These are phyloP conservation scores for Talaromyces sp. DNA, from an alignment of 2,329 filamentous ascomycete species.

Conservation along the genomic window DNA sequence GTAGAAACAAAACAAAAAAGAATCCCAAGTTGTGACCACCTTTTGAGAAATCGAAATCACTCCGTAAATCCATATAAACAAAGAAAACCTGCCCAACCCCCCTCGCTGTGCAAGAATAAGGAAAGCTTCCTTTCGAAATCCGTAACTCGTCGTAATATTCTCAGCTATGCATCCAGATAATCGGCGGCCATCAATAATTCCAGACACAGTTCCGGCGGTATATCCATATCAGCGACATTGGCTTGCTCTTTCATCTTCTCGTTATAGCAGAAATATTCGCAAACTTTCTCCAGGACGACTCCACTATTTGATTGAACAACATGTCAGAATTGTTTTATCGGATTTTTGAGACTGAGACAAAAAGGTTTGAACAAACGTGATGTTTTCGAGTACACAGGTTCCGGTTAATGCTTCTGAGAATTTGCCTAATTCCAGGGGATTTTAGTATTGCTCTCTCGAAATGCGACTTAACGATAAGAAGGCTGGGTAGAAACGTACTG, in stretches of 20 bases:
- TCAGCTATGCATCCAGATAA: conserved; percentile 50
- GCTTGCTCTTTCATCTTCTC: conserved; percentile 57
- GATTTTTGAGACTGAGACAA: not conserved
- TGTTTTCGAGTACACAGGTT: conserved; percentile 54
- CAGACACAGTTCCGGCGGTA: conserved; percentile 59
- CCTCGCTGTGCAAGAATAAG: not conserved
- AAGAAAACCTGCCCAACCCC: not conserved
- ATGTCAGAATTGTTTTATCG: not conserved
- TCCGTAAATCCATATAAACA: not conserved
- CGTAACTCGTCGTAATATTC: not conserved
- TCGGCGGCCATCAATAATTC: conserved; percentile 64
- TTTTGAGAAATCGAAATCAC: not conserved
- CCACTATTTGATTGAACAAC: conserved; percentile 42
- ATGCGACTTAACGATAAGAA: not conserved
- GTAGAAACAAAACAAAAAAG: not conserved
- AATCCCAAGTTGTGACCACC: not conserved
- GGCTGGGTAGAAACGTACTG: conserved; percentile 43
- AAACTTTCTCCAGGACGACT: conserved; percentile 62
- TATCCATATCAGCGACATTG: conserved; percentile 62
- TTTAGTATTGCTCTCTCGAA: not conserved
- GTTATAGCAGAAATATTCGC: conserved; percentile 66
- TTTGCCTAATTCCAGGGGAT: conserved; percentile 42
- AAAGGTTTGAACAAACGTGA: conserved; percentile 50
- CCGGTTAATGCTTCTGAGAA: conserved; percentile 58
- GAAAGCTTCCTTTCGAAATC: not conserved